Conservation (phyloP, 257 asterid genomes). For the Nicotiana attenuata region DNA sequence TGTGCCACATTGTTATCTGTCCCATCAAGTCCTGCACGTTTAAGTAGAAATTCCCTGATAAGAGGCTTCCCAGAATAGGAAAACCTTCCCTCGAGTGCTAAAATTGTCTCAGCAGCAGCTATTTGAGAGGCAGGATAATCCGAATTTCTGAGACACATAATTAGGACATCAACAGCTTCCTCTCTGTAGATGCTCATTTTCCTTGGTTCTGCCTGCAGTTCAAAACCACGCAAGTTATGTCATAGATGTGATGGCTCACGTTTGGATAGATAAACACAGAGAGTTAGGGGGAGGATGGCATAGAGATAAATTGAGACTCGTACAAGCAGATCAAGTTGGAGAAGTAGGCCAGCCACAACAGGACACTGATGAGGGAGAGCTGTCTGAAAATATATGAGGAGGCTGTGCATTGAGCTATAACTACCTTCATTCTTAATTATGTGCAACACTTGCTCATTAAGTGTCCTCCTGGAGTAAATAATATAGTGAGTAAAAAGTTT, state of each 20-base stretch:
- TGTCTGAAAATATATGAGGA: slow-evolving; percentile 58
- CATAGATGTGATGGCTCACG: neutral
- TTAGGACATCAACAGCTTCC: slow-evolving; percentile 70
- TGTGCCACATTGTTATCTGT: slow-evolving; percentile 36
- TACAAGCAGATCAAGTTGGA: slow-evolving; percentile 83
- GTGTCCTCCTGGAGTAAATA: slow-evolving; percentile 47
- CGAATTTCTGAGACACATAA: slow-evolving; percentile 63
- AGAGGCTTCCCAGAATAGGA: slow-evolving; percentile 73
- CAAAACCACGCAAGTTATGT: neutral
- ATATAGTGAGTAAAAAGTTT: neutral
- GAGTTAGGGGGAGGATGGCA: neutral
- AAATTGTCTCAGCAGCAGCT: slow-evolving; percentile 64
- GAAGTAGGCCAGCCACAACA: slow-evolving; percentile 65
- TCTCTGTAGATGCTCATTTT: slow-evolving; percentile 88
- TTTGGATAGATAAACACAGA: neutral
- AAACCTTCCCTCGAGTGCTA: slow-evolving; percentile 75
- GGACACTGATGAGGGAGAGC: slow-evolving; percentile 59
- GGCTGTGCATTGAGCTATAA: slow-evolving; percentile 72
- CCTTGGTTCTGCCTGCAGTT: slow-evolving; percentile 69
- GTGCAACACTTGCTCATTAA: slow-evolving; percentile 57
- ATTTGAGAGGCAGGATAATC: slow-evolving; percentile 54
- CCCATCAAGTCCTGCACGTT: slow-evolving; percentile 53
- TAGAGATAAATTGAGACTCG: slow-evolving; percentile 6
- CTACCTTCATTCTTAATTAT: slow-evolving; percentile 65
- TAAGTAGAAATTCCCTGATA: slow-evolving; percentile 57